These are phyloP conservation scores for Cylindrodendrum hubeiense DNA, from an alignment of 2,329 filamentous ascomycete species.

Conservation along the genomic window DNA sequence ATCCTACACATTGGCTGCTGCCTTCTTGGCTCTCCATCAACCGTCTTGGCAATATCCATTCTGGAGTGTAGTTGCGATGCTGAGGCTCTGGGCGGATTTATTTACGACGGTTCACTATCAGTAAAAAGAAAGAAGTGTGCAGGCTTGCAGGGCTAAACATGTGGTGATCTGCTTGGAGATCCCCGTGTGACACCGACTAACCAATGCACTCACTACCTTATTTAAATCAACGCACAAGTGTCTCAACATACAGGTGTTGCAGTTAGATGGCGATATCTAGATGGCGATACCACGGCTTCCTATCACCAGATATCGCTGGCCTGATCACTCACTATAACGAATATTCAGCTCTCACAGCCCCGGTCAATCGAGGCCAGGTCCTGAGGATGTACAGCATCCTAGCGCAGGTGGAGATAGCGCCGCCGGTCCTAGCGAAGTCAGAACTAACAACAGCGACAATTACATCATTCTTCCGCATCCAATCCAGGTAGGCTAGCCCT, in stretches of 20 bases:
- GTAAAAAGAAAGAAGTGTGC: background rate
- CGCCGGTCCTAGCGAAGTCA: slow-evolving; percentile 22
- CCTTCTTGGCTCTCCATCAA: slow-evolving; percentile 1
- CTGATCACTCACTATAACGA: background rate
- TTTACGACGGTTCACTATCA: background rate
- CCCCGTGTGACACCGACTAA: background rate
- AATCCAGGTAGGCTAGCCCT: slow-evolving; percentile 11
- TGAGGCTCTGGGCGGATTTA: background rate
- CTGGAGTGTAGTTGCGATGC: background rate
- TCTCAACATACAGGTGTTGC: background rate
- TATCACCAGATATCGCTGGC: background rate
- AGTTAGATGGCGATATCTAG: too few species aligned
- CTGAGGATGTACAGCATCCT: slow-evolving; percentile 7
- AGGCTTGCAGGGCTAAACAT: background rate
- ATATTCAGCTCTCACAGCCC: background rate
- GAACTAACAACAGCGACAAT: slow-evolving; percentile 27
- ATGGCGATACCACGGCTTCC: background rate
- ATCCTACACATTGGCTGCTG: background rate
- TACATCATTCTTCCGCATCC: slow-evolving; percentile 38
- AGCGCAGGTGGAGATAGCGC: slow-evolving; percentile 39
- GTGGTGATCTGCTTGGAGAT: background rate
- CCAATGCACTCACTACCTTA: background rate
- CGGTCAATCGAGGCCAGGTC: slow-evolving; percentile 3
- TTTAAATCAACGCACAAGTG: background rate
- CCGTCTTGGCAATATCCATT: slow-evolving; percentile 1